Percentiles rank a stretch among this genome's conserved stretches.
Evolutionary conservation across 768 basidiomycete species (phyloP).

Genomic region (Exidia glandulosa): DNA sequence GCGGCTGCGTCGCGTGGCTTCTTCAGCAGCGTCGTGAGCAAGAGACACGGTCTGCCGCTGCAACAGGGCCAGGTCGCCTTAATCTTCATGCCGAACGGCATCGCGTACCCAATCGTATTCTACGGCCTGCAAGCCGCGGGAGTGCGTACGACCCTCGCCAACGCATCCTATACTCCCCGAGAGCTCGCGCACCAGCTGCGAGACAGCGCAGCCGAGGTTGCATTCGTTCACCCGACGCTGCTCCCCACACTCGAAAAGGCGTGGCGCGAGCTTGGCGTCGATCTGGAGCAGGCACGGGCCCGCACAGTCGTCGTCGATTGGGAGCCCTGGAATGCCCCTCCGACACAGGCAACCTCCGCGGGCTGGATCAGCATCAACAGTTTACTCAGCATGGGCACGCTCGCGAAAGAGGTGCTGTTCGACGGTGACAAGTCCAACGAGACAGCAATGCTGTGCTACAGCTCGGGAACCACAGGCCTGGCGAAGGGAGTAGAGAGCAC

Average conservation of each 20-base stretch:
- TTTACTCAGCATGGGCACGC: slow-evolving; percentile 38
- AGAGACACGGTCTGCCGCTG: slow-evolving; percentile 13
- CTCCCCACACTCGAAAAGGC: slow-evolving; percentile 45
- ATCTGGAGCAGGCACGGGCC: slow-evolving; percentile 34
- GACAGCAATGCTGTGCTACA: slow-evolving; percentile 56
- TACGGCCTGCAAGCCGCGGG: slow-evolving; percentile 50
- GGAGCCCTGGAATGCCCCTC: slow-evolving; percentile 16
- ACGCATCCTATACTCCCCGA: slow-evolving; percentile 52
- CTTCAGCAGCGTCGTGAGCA: slow-evolving; percentile 26
- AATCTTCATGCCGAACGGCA: slow-evolving; percentile 58
- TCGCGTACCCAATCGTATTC: slow-evolving; percentile 42
- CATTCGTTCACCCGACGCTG: slow-evolving; percentile 57
- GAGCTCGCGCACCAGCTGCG: slow-evolving; percentile 66
- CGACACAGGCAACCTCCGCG: slow-evolving; percentile 21
- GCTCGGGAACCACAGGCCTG: slow-evolving; percentile 62
- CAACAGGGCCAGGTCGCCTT: slow-evolving; percentile 48
- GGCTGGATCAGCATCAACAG: slow-evolving; percentile 33
- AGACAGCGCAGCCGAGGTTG: slow-evolving; percentile 51
- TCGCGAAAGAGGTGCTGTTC: slow-evolving; percentile 44
- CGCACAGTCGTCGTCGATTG: slow-evolving; percentile 45
- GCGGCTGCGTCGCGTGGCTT: neutral
- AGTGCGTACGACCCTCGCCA: slow-evolving; percentile 58
- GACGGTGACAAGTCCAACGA: slow-evolving; percentile 42
- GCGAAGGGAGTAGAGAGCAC: slow-evolving; percentile 54
- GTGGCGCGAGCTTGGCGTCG: slow-evolving; percentile 39